These are phyloP conservation scores for Cronartium quercuum DNA, from an alignment of 1,284 basidiomycete species.

Conservation along the genomic window DNA sequence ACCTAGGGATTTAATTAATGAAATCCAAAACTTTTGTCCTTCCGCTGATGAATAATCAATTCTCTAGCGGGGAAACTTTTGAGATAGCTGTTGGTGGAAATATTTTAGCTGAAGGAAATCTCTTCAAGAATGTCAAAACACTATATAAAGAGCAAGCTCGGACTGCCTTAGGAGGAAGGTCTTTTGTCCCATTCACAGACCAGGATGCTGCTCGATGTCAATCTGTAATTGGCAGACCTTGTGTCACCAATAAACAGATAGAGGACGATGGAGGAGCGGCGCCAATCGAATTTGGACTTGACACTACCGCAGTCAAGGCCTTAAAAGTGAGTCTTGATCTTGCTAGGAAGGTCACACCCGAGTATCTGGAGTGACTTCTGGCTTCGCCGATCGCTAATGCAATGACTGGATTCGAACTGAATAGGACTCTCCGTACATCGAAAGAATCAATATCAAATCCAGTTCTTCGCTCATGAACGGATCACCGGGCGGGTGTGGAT, in stretches of 20 bases:
- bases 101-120: constrained; percentile 22
- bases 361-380: too few relatives aligned
- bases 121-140: too few relatives aligned
- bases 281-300: not conserved
- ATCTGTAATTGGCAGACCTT: constrained; percentile 9
- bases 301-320: not conserved
- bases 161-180: constrained; percentile 6
- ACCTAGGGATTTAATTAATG: too few relatives aligned
- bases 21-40: too few relatives aligned
- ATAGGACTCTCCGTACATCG: too few relatives aligned
- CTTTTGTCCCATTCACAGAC: not conserved
- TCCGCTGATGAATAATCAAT: too few relatives aligned
- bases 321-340: not conserved
- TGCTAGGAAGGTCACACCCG: too few relatives aligned
- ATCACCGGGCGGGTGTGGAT: too few relatives aligned
- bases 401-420: too few relatives aligned
- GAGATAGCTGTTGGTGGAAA: not conserved
- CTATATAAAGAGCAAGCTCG: constrained; percentile 11
- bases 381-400: too few relatives aligned
- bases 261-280: not conserved
- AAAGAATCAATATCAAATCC: too few relatives aligned
- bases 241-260: constrained; percentile 9
- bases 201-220: not conserved
- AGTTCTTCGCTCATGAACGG: too few relatives aligned
- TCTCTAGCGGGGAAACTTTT: constrained; percentile 15